Evolutionary conservation across 164 flowering plant genomes (phyloP).

Genomic region (Buxus sempervirens): DNA sequence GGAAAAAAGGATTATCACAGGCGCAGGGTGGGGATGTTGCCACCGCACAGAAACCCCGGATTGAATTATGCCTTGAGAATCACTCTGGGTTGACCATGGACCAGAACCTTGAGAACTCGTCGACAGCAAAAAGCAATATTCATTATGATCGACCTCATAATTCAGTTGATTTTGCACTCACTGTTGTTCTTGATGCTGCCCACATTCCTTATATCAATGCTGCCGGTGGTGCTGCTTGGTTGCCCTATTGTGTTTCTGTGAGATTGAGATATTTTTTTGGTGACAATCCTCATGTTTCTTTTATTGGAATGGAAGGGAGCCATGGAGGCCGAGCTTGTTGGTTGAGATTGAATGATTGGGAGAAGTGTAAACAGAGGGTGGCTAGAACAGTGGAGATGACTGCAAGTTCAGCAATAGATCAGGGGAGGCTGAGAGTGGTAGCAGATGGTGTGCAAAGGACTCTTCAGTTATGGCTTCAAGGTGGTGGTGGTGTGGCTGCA

Average conservation of each 20-base stretch:
- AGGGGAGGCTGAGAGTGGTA: slow-evolving; percentile 75
- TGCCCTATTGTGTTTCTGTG: slow-evolving; percentile 93
- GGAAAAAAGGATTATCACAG: slow-evolving; percentile 89
- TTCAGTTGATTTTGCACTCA: slow-evolving; percentile 85
- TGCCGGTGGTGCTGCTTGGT: slow-evolving; percentile 99
- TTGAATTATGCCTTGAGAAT: slow-evolving; percentile 90
- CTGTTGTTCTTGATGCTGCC: slow-evolving; percentile 88
- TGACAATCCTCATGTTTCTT: slow-evolving; percentile 61
- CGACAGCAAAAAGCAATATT: slow-evolving; percentile 78
- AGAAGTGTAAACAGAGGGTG: slow-evolving; percentile 80
- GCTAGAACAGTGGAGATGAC: slow-evolving; percentile 59
- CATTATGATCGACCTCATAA: slow-evolving; percentile 79
- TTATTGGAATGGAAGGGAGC: slow-evolving; percentile 93
- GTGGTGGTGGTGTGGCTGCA: slow-evolving; percentile 36
- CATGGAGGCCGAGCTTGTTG: slow-evolving; percentile 97
- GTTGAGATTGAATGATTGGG: slow-evolving; percentile 82
- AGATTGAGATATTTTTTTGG: slow-evolving; percentile 85
- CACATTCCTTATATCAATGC: slow-evolving; percentile 87
- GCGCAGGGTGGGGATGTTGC: slow-evolving; percentile 73
- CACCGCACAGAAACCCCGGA: slow-evolving; percentile 77
- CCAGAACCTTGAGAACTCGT: slow-evolving; percentile 41
- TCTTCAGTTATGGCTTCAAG: slow-evolving; percentile 60
- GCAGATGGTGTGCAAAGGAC: slow-evolving; percentile 83
- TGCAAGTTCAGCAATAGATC: slow-evolving; percentile 59
- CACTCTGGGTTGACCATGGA: slow-evolving; percentile 56